Base-by-base conservation (phyloP, 441 rosid genomes). In the Raphanus hybrid region DNA sequence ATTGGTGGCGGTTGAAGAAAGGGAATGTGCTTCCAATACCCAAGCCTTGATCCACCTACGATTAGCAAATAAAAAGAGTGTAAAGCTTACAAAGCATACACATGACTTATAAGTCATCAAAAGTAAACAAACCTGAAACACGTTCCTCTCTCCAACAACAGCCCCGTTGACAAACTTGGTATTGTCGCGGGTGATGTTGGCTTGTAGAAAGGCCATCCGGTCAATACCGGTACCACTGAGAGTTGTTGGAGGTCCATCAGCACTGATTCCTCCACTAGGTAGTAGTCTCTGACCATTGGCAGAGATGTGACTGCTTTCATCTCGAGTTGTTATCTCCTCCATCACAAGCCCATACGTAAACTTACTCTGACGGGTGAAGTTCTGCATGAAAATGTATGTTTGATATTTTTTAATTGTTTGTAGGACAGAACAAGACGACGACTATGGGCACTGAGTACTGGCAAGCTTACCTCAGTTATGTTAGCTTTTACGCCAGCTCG, bases 211-310 rank as follows among this genome's bases (percentile, higher is more conserved):
- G 34, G 97, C 88, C 96, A 93, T 80, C 41, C 92, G 86, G 78
- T 95, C 99, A 41, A 91, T 86, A 70, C 98, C 99, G 3, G 99
- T 95, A 67, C 99, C 99, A 70, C 99, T 95, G 35, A 95, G 98
- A 63, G 98, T 93, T 12, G 99, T 95, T 71, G 97, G 99, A 20
- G 99, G 99, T 41, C 99, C 99, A 85, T 95, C 99, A n/a, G 97
- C 92, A 67, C 97, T 95, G 77, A 93, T 88, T 82, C 99, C 99
- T 29, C 99, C 99, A 67, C 90, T 92, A 71, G 98, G 98, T 81
- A 92, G 82, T 76, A 93, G 89, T 81, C 99, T 87, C 82, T 89
- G 99, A 80, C 98, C 99, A 50, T 82, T 78, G 39, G 96, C 78
- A 81, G 97, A 83, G 18, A 95, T 93, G 79, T 93, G 91, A 67